Percentiles rank a stretch among this genome's conserved stretches.
phyloP scores from a whole-genome alignment of 306 rosid species.

The Medicago lupulina region DNA sequence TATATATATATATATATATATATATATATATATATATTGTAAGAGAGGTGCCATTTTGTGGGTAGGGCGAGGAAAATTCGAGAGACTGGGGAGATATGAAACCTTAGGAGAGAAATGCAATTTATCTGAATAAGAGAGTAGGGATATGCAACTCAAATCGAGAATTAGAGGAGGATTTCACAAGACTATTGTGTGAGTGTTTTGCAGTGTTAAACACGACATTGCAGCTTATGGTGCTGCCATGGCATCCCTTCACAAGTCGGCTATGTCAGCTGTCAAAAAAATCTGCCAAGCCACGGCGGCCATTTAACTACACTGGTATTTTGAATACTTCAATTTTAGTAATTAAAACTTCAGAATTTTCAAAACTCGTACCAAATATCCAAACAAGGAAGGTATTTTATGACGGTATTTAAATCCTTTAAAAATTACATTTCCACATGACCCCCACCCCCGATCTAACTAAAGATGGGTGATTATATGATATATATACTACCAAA shows the following conservation, averaged over 20 bases:
- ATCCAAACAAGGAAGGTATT: too few relatives aligned
- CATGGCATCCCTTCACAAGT: background rate
- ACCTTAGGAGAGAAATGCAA: background rate
- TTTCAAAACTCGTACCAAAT: background rate
- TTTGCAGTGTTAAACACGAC: background rate
- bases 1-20: too few relatives aligned
- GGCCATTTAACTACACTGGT: background rate
- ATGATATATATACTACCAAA: too few relatives aligned
- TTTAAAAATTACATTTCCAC: too few relatives aligned
- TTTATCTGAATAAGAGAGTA: background rate
- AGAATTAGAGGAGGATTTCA: background rate
- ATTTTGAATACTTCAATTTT: background rate
- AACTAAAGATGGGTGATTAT: too few relatives aligned
- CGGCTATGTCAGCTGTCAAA: background rate
- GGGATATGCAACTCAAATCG: background rate
- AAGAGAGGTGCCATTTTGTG: too few relatives aligned
- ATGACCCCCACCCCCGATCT: too few relatives aligned
- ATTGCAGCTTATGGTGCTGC: background rate
- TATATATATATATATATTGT: too few relatives aligned
- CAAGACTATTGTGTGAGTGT: background rate
- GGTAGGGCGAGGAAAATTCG: background rate
- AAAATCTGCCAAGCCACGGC: background rate
- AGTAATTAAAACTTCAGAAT: background rate
- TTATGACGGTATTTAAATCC: too few relatives aligned
- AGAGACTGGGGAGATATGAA: background rate